Conservation (phyloP, 768 basidiomycete species). For the Melanogaster broomeanus region DNA sequence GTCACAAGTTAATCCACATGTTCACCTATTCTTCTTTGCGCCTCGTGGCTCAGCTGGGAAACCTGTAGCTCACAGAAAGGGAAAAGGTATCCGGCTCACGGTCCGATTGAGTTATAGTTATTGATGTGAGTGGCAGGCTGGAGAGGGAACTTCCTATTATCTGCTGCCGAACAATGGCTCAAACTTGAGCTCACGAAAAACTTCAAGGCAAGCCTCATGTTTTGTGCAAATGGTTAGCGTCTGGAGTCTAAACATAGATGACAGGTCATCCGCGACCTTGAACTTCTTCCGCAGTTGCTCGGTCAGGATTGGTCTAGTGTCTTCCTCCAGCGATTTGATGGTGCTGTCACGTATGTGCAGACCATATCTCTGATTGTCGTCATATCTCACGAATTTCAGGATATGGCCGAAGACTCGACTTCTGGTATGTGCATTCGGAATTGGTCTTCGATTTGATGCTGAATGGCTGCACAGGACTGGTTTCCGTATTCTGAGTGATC, state of each 20-base stretch:
- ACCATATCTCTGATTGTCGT: slow-evolving; percentile 8
- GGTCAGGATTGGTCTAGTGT: slow-evolving; percentile 98
- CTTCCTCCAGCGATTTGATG: slow-evolving; percentile 93
- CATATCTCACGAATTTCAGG: slow-evolving; percentile 40
- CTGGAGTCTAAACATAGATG: not conserved
- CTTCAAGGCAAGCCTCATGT: slow-evolving; percentile 61
- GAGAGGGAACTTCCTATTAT: slow-evolving; percentile 92
- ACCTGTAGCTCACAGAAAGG: slow-evolving; percentile 92
- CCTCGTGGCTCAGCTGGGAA: slow-evolving; percentile 86
- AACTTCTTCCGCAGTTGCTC: slow-evolving; percentile 88
- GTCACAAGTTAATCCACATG: slow-evolving; percentile 89
- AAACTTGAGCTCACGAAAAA: slow-evolving; percentile 97
- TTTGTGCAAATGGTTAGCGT: not conserved
- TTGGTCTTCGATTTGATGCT: not conserved
- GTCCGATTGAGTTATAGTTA: not conserved
- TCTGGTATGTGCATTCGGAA: slow-evolving; percentile 45
- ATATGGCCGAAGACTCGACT: slow-evolving; percentile 87
- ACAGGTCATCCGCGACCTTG: slow-evolving; percentile 90
- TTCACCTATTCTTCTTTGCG: slow-evolving; percentile 95
- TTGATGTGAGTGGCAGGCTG: slow-evolving; percentile 56
- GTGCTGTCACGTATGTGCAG: slow-evolving; percentile 73
- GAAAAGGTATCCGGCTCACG: slow-evolving; percentile 59
- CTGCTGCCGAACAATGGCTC: slow-evolving; percentile 91
- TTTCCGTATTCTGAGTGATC: slow-evolving; percentile 81
- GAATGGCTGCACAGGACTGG: slow-evolving; percentile 63